Evolutionary conservation across 176 grass and related monocot species (phyloP), one percentile per base, ranked within the genome.

Genomic region (Thalia dealbata): DNA sequence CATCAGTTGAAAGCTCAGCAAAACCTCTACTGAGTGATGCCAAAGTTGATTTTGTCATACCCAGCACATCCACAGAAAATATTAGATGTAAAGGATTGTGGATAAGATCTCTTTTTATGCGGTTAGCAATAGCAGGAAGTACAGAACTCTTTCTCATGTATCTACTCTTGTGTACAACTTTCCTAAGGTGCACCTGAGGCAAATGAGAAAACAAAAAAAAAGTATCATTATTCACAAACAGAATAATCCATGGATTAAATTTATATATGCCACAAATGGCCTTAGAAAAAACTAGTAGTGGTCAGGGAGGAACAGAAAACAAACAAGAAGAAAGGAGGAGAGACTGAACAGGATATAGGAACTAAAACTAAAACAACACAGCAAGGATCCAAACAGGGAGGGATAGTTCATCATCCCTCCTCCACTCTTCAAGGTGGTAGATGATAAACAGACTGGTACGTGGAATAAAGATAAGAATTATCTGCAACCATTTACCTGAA

Each of bases 21-120:
- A 97, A 97, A 82, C 95, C 95, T 92, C 90, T 97, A 78, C 90
- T 97, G 69, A 97, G 85, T 68, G 90, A 97, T 42, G 95, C 88
- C 70, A 93, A 82, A 73, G 95, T 90, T 73, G 90, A 97, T 89
- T 92, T 97, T 81, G 95, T 92, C 76, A 97, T 88, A 69, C 89
- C 88, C 77, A 97, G 46, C 76, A 97, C 88, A 84, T 97, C 82
- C 42, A 97, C 76, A 79, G 90, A 97, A 76, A 97, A 93, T 21
- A 97, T 91, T 69, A 97, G 84, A 83, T 97, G 93, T 64, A 97
- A 80, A 70, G 93, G 93, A 85, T 97, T 97, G 78, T 97, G 93
- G 46, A 97, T 89, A 64, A 92, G 85, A 79, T 97, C 89, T 79
- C 93, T 90, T 75, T 88, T 97, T 74, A 97, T 86, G 50, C 85